Base-by-base conservation (phyloP, 2,329 filamentous ascomycete species). In the Clarireedia paspali region DNA sequence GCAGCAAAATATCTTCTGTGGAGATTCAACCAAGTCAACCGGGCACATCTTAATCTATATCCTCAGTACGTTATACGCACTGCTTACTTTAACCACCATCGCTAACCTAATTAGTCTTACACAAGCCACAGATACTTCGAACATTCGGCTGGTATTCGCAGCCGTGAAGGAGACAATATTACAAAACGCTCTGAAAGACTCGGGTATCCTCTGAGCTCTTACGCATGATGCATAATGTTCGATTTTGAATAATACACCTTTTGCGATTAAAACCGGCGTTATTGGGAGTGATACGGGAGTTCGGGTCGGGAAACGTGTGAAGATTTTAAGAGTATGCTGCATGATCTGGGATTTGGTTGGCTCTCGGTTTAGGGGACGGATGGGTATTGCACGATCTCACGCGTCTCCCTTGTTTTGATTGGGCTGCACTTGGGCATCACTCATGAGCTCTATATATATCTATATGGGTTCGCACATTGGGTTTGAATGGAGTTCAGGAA, bases 91-190 rank as follows among this genome's bases (percentile, higher is more conserved):
- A 10, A 12, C n/a, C 42, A 26, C 24, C 10, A 30, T 40, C 47
- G 62, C 60, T 67, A 57, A 66, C 57, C 14, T 39, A n/a, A 50
- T 17, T 66, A 97, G 92, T 73, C 82, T 99, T 60, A 99, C 94
- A 36, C 94, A 99, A 87, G 94, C 94, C 47, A 99, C 94, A 61
- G 94, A 99, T 71, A 99, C 94, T 4, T 96, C 91, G 52, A 99
- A 99, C 69, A 96, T 99, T 67, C 89, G 94, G 62, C 81, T 99
- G 39, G 94, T 99, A 48, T 99, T 99, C 73, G 94, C 92, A 36
- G 94, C 94, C 7, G 94, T 99, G 59, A 99, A 99, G 72, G 94
- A 99, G 75, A 99, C 94, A 36, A 99, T 99, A 68, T 76, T 99
- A 64, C 95, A 97, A 73, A 99, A 99, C 71, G 94, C 94, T 48